Base-by-base conservation (phyloP, 371 early-diverging fungal species). In the Haplosporangium sp. region DNA sequence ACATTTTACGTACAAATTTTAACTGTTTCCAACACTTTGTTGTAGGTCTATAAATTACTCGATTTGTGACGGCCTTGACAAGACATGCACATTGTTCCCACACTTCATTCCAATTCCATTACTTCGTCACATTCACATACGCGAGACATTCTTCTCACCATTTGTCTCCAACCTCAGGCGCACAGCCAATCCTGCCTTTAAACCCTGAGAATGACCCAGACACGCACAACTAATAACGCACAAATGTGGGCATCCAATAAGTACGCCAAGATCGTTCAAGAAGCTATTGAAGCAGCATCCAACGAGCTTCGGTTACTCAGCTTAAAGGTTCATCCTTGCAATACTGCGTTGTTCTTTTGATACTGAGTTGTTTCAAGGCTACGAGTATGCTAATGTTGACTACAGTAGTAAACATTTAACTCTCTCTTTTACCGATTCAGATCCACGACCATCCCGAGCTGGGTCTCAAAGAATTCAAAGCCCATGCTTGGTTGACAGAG, bases 261-360 rank as follows among this genome's bases (percentile, higher is more conserved):
- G 37, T 76, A 69, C 46, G 73, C 73, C 42, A 65, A 67, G 50
- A 67, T 74, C 12, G 75, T 85, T 13, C 58, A 81, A 16, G 23
- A 73, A 18, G 83, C 84, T 40, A 82, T 87, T 45, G 84, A 81
- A 8, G 48, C 50, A 4, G 80, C 81, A 40, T 83, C 84, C 6
- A 43, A 61, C 13, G 86, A 87, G 45, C 71, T 87, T 18, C 81
- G 85, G 21, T 69, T 63, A 16, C 69, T 87, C 41, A 85, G 86
- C 47, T 64, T 85, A 67, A 60, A 83, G 71, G 85, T 85, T 73
- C 43, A 29, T 29, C 29, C 29, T 29, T 29, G 29, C 29, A 29
- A 29, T 29, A 29, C 29, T 4, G 29, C 29, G 29, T 29, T 41
- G 11, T 43, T 36, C 6, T 11, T 12, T 36, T 16, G n/a, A 37